Conservation (phyloP, 257 asterid species). For the Plantago ovata region DNA sequence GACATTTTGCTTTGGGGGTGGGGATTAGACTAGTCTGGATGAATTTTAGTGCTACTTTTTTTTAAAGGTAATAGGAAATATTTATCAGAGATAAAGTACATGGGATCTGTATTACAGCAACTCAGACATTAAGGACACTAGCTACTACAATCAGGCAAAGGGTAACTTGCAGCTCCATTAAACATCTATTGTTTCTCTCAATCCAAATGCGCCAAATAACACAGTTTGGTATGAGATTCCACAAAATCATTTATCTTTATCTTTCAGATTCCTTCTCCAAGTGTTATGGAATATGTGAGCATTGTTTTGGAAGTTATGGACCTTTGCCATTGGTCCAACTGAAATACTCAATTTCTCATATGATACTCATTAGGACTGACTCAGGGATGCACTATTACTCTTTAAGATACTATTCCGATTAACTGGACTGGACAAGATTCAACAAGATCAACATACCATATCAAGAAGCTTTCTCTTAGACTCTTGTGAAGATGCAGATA, state of each 20-base stretch:
- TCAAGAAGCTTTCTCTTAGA: conserved; percentile 56
- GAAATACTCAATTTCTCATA: not conserved
- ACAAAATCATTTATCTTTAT: no score
- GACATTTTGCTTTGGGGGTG: not conserved
- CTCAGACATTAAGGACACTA: no score
- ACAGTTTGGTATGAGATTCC: no score
- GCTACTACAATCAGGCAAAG: no score
- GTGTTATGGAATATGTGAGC: conserved; percentile 2
- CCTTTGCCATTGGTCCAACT: not conserved
- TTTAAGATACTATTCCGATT: conserved; percentile 10
- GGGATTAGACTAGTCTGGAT: conserved; percentile 9
- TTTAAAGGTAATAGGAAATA: no score
- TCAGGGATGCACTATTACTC: not conserved
- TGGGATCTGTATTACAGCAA: no score
- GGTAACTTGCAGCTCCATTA: no score
- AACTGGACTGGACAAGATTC: conserved; percentile 6
- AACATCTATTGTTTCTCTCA: no score
- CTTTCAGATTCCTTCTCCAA: no score
- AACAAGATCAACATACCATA: conserved; percentile 32
- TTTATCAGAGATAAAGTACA: no score
- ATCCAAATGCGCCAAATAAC: no score
- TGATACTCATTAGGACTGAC: not conserved
- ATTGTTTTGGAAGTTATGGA: conserved; percentile 5
- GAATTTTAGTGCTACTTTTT: no score
- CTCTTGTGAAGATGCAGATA: conserved; percentile 48